Conservation (phyloP, 352 stramenopile species). For the Paralagenidium karlingii region DNA sequence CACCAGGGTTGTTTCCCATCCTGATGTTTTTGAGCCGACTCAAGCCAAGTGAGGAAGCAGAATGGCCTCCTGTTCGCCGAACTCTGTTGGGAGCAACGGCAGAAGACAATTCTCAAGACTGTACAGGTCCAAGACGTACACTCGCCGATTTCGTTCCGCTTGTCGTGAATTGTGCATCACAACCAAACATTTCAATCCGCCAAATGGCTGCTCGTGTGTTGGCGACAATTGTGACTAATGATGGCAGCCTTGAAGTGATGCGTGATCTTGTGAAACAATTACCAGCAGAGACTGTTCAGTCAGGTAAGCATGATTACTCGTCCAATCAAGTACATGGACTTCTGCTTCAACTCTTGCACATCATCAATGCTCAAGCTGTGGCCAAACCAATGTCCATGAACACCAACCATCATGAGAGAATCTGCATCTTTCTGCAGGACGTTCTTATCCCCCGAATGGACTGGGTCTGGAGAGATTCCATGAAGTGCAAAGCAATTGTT, state of each 20-base stretch:
- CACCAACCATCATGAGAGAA: constrained; percentile 7
- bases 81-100: neutral
- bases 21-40: constrained; percentile 73
- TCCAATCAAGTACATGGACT: constrained; percentile 56
- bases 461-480: constrained; percentile 24
- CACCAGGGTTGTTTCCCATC: constrained; percentile 56
- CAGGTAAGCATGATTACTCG: constrained; percentile 4
- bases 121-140: too few species aligned
- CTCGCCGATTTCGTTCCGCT: constrained; percentile 50
- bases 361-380: neutral
- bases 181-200: constrained; percentile 61
- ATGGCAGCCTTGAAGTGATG: constrained; percentile 31
- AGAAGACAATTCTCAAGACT: neutral
- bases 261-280: constrained; percentile 8
- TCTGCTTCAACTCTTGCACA: constrained; percentile 36
- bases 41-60: constrained; percentile 42
- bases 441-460: constrained; percentile 21
- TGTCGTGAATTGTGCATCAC: constrained; percentile 46
- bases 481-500: constrained; percentile 8
- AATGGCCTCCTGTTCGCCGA: constrained; percentile 8
- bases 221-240: constrained; percentile 43
- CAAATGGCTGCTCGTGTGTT: constrained; percentile 73
- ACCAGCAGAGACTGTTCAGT: neutral
- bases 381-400: constrained; percentile 7
- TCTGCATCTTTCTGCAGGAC: constrained; percentile 14